Evolutionary conservation across 2,329 filamentous ascomycete genomes (phyloP).

Genomic region (Venturia nashicola): DNA sequence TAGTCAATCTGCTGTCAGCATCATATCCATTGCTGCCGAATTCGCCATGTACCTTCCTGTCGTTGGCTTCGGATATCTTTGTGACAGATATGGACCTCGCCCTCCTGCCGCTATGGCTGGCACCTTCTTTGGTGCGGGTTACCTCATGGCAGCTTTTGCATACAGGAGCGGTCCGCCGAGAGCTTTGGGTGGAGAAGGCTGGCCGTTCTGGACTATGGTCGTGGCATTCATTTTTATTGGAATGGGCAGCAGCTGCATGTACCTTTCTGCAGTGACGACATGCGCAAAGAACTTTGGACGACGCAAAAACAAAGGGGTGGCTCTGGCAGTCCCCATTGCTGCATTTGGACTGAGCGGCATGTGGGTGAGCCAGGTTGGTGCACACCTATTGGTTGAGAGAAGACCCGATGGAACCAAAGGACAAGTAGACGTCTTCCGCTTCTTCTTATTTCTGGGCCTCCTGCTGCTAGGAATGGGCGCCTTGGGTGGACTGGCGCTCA

Average conservation of each 20-base stretch:
- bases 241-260: slow-evolving; percentile 76
- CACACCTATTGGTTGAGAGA: slow-evolving; percentile 60
- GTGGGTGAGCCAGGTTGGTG: slow-evolving; percentile 87
- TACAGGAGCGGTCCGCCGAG: slow-evolving; percentile 51
- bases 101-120: slow-evolving; percentile 63
- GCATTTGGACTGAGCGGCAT: slow-evolving; percentile 89
- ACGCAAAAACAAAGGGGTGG: slow-evolving; percentile 75
- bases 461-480: slow-evolving; percentile 60
- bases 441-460: slow-evolving; percentile 73
- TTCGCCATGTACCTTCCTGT: slow-evolving; percentile 88
- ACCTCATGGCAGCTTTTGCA: slow-evolving; percentile 67
- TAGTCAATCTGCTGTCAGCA: slow-evolving; percentile 84
- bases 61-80: slow-evolving; percentile 77
- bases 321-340: slow-evolving; percentile 81
- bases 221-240: slow-evolving; percentile 74
- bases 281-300: slow-evolving; percentile 97
- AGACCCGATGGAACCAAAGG: slow-evolving; percentile 47
- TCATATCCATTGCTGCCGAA: slow-evolving; percentile 75
- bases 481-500: slow-evolving; percentile 60
- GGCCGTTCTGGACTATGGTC: slow-evolving; percentile 75
- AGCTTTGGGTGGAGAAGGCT: slow-evolving; percentile 40
- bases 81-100: slow-evolving; percentile 75
- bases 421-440: slow-evolving; percentile 64
- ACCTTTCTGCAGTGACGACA: slow-evolving; percentile 80
- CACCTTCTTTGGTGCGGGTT: slow-evolving; percentile 65